Evolutionary conservation across 371 early-diverging fungal species (phyloP), one percentile per base, ranked within the genome.

Genomic region (Syncephalastrum contaminatum): DNA sequence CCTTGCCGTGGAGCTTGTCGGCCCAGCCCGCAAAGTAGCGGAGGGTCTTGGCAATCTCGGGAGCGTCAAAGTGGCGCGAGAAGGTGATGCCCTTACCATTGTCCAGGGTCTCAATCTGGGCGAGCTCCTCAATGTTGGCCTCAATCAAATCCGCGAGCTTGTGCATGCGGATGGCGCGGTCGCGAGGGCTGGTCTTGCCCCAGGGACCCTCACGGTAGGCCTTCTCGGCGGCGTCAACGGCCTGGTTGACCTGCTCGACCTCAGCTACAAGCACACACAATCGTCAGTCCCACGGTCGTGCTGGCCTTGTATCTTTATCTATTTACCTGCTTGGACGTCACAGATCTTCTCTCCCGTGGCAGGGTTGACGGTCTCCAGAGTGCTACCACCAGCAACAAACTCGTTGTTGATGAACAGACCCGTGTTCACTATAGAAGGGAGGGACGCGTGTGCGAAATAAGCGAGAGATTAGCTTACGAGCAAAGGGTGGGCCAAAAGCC

Each of bases 1-100:
- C 69, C 60, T 83, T 76, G 54, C 79, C 79, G 54, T 87, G 79
- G 12, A 90, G 63, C 72, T 91, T 91, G 70, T 94, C 94, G 18
- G 90, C 83, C 54, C 78, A 86, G 18, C 91, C 92, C 6, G 92
- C 91, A 76, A 81, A 92, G 77, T 89, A 89, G 53, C 88, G 81
- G 63, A 90, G 76, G 47, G 72, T 73, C 27, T 73, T 30, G 65
- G 66, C 57, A 7, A 72, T 51, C 49, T 72, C 76, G 13, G 73
- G 72, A n/a, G 85, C 80, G 63, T 94, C 95, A n/a, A 75, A 61
- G 2, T 40, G 16, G 36, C 73, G 72, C 8, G 75, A 67, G 46
- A 67, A 60, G 16, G 67, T 58, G 43, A 79, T 72, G 42, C 67
- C 69, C 42, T 79, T 79, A 52, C 79, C 79, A 47, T 75, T 79